These are phyloP conservation scores for Lactarius trivialis DNA, from an alignment of 768 basidiomycete genomes.

Conservation along the genomic window DNA sequence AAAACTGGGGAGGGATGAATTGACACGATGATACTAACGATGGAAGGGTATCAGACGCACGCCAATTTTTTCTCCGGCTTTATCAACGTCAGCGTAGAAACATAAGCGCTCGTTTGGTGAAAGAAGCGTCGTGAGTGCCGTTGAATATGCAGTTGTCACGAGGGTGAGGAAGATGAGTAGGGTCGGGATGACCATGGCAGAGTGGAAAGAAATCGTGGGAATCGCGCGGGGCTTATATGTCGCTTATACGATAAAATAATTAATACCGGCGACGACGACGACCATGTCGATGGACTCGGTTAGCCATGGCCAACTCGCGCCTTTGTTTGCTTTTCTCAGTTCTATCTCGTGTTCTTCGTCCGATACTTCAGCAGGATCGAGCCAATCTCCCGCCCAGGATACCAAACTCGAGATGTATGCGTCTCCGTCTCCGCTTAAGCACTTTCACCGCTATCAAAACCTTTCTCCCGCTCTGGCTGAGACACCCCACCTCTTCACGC, in stretches of 20 bases:
- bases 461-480: slow-evolving; percentile 19
- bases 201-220: slow-evolving; percentile 13
- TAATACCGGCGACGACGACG: neutral
- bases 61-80: slow-evolving; percentile 86
- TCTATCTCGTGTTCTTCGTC: slow-evolving; percentile 7
- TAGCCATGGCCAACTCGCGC: neutral
- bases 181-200: slow-evolving; percentile 20
- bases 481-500: slow-evolving; percentile 20
- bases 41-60: slow-evolving; percentile 37
- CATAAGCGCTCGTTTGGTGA: slow-evolving; percentile 77
- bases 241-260: too few relatives aligned
- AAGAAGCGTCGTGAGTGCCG: slow-evolving; percentile 76
- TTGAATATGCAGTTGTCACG: slow-evolving; percentile 32
- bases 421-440: slow-evolving; percentile 19
- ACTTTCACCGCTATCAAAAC: neutral
- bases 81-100: slow-evolving; percentile 96
- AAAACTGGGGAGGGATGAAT: slow-evolving; percentile 56
- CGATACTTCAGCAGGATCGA: slow-evolving; percentile 1
- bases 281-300: slow-evolving; percentile 3
- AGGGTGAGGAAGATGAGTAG: slow-evolving; percentile 22
- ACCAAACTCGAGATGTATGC: slow-evolving; percentile 20
- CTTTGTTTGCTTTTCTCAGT: neutral
- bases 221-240: neutral
- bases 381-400: neutral
- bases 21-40: neutral